Evolutionary conservation across 768 basidiomycete genomes (phyloP).

Genomic region (Leccinum pellstonianum): DNA sequence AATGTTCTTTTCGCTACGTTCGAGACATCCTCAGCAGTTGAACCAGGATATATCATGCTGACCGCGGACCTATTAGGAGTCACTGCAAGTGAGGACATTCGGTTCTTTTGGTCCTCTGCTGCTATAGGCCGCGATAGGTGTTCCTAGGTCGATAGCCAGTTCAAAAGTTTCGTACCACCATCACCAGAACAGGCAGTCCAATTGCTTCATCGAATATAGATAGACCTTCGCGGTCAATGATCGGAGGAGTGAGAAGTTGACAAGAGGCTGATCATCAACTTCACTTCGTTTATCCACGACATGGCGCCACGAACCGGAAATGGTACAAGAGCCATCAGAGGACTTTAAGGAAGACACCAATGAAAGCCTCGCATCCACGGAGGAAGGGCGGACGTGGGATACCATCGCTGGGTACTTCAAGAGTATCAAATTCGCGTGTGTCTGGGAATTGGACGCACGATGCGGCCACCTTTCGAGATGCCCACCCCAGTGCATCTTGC

Average conservation of each 20-base stretch:
- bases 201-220: neutral
- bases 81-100: neutral
- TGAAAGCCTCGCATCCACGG: neutral
- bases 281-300: too few species aligned
- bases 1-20: neutral
- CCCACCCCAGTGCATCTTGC: neutral
- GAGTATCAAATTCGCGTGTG: neutral
- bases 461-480: neutral
- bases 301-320: neutral
- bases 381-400: neutral
- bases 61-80: neutral
- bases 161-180: neutral
- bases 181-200: neutral
- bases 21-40: neutral
- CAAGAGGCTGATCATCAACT: too few species aligned
- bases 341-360: neutral
- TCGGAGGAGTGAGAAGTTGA: neutral
- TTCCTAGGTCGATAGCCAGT: neutral
- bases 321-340: neutral
- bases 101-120: neutral
- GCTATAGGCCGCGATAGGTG: neutral
- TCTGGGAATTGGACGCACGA: neutral
- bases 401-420: neutral
- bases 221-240: neutral
- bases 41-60: neutral